A percentile compares a stretch with the other conserved stretches of the same genome.
phyloP scores from a whole-genome alignment of 2,329 filamentous ascomycete species.

The Fulvia fulva region DNA sequence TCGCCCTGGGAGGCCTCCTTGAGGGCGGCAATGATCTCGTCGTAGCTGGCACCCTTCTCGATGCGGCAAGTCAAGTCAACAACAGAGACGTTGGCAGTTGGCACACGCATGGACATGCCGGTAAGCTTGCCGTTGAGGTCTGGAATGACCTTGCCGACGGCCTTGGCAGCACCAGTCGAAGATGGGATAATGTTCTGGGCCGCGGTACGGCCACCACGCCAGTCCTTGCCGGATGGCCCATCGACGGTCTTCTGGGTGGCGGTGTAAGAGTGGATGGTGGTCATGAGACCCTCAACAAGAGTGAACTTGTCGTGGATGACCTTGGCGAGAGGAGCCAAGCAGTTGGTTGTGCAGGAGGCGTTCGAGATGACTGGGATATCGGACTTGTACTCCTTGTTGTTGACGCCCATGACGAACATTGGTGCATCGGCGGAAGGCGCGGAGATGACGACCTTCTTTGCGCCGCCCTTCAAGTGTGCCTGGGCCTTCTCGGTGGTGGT shows the following conservation, averaged over 20 bases:
- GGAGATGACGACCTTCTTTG: conserved; percentile 88
- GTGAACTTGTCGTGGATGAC: conserved; percentile 97
- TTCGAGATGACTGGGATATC: conserved; percentile 95
- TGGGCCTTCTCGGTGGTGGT: conserved; percentile 95
- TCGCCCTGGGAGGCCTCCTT: conserved; percentile 77
- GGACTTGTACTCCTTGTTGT: conserved; percentile 88
- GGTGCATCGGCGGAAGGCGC: conserved; percentile 91
- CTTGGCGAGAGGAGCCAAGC: conserved; percentile 98
- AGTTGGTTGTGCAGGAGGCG: conserved; percentile 99
- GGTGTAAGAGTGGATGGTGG: conserved; percentile 99
- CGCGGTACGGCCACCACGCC: conserved; percentile 97
- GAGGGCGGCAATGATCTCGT: conserved; percentile 88
- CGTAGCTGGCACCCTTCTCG: conserved; percentile 83
- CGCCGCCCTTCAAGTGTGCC: conserved; percentile 90
- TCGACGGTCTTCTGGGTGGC: conserved; percentile 99
- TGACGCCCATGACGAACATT: conserved; percentile 99
- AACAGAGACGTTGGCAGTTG: conserved; percentile 97
- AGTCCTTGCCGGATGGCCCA: conserved; percentile 96
- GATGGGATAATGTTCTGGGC: conserved; percentile 99
- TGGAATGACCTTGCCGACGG: conserved; percentile 99
- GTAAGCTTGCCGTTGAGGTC: conserved; percentile 98
- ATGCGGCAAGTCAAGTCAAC: conserved; percentile 93
- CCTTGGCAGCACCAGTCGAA: conserved; percentile 99
- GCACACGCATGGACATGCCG: conserved; percentile 99
- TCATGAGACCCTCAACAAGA: conserved; percentile 99